Evolutionary conservation across 768 basidiomycete species (phyloP).

Genomic region (Amanita inopinata): DNA sequence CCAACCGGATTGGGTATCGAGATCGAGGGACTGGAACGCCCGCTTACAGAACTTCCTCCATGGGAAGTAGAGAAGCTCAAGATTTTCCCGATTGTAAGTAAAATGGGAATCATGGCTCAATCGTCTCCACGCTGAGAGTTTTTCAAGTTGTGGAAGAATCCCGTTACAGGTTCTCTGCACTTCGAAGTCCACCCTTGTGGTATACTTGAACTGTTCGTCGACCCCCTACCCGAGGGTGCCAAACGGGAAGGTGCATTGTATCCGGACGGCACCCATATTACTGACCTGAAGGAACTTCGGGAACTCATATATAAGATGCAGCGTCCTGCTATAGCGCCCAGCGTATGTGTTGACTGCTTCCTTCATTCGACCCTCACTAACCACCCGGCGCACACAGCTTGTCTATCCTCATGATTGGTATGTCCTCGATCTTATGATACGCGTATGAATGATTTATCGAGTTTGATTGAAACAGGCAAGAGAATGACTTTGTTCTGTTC

Average conservation of each 20-base stretch:
- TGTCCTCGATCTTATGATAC: slow-evolving; percentile 12
- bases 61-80: slow-evolving; percentile 77
- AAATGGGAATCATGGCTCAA: slow-evolving; percentile 2
- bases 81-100: slow-evolving; percentile 49
- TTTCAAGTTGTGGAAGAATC: slow-evolving; percentile 82
- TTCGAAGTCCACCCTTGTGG: slow-evolving; percentile 89
- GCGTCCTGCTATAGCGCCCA: slow-evolving; percentile 66
- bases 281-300: slow-evolving; percentile 15
- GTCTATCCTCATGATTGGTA: slow-evolving; percentile 89
- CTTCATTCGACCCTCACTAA: background rate
- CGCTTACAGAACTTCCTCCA: slow-evolving; percentile 57
- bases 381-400: slow-evolving; percentile 33
- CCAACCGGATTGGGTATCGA: slow-evolving; percentile 81
- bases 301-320: slow-evolving; percentile 16
- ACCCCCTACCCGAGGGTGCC: slow-evolving; percentile 58
- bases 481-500: slow-evolving; percentile 73
- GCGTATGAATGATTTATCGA: no score
- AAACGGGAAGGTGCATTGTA: slow-evolving; percentile 57
- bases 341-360: slow-evolving; percentile 28
- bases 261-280: slow-evolving; percentile 25
- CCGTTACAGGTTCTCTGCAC: slow-evolving; percentile 71
- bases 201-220: slow-evolving; percentile 53
- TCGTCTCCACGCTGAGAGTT: slow-evolving; percentile 2
- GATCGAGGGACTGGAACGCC: slow-evolving; percentile 63
- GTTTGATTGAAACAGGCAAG: slow-evolving; percentile 20